phyloP scores from a whole-genome alignment of 2,329 filamentous ascomycete species.

The Neocucurbitaria cava region DNA sequence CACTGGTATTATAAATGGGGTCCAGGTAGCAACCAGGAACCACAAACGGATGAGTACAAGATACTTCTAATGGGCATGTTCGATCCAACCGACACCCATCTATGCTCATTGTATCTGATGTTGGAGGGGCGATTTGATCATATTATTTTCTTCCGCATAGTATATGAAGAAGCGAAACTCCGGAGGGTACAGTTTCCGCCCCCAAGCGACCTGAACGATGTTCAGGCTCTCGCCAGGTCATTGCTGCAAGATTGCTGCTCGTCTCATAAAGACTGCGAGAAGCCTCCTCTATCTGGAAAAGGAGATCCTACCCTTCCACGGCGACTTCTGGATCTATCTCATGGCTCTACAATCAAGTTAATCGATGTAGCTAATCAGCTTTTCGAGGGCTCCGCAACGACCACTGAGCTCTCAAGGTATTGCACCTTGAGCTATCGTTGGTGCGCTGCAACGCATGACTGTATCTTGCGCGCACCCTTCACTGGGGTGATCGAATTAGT shows the following conservation, averaged over 20 bases:
- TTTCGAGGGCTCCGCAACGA: background rate
- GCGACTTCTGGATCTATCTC: background rate
- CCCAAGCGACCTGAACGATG: background rate
- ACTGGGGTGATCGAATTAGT: background rate
- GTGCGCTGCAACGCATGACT: background rate
- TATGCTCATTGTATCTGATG: too few relatives aligned
- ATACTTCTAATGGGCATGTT: too few relatives aligned
- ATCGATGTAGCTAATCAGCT: background rate
- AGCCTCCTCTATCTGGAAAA: background rate
- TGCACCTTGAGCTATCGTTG: constrained; percentile 4
- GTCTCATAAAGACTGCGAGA: background rate
- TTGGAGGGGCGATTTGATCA: too few relatives aligned
- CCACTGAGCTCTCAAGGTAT: background rate
- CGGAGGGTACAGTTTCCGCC: background rate
- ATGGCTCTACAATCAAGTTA: background rate
- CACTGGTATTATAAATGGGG: background rate
- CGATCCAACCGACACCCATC: too few relatives aligned
- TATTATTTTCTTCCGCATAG: background rate
- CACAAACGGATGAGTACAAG: background rate
- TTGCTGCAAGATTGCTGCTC: background rate
- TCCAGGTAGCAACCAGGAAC: background rate
- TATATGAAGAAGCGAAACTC: background rate
- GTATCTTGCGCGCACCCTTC: background rate
- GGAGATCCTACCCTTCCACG: background rate
- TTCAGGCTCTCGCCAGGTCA: background rate